Evolutionary conservation across 2,329 filamentous ascomycete genomes (phyloP), one percentile per base, ranked within the genome.

Genomic region (Samsoniella hepiali): DNA sequence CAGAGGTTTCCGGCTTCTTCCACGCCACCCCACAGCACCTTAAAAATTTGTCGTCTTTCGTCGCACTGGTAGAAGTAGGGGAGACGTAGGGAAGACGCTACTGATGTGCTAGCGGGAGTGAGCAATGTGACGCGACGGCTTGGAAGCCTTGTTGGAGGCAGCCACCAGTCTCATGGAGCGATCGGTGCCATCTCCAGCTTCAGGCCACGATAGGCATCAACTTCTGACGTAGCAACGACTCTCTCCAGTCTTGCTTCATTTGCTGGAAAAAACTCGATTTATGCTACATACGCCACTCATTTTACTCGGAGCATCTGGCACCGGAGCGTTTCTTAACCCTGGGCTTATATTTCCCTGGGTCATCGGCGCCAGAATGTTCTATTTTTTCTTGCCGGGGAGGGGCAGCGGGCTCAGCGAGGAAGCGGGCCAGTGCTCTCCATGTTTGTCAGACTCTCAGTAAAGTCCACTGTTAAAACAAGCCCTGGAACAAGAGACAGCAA

Each of bases 1-100:
- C 49, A 54, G 54, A n/a, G 61, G 53, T 38, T 63, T 63, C 62
- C 62, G 62, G 62, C 62, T 63, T 59, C 62, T 63, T 63, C 62
- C 62, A 58, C 62, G 58, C 22, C 40, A 55, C 55, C 55, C 62
- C 62, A 63, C 61, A 58, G 29, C n/a, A 13, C 27, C 22, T 45
- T 9, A 47, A 38, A 40, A 45, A 29, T 7, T 5, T 51, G 34
- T 45, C 34, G 34, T 55, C 17, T 22, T 22, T 22, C 22, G 22
- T 22, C 22, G 22, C 22, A 22, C 22, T 22, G 22, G 22, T 22
- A 22, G 22, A 22, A 22, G 22, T 22, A 22, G 22, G 22, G 22
- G 8, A 55, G 22, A 34, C 22, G 22, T 22, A 22, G 22, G 53
- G n/a, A 27, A 51, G 34, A 29, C 17, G 45, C 45, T 27, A 27